These are phyloP conservation scores for Graphilbum ipis-grandicollis DNA, from an alignment of 2,329 filamentous ascomycete species.

Conservation along the genomic window DNA sequence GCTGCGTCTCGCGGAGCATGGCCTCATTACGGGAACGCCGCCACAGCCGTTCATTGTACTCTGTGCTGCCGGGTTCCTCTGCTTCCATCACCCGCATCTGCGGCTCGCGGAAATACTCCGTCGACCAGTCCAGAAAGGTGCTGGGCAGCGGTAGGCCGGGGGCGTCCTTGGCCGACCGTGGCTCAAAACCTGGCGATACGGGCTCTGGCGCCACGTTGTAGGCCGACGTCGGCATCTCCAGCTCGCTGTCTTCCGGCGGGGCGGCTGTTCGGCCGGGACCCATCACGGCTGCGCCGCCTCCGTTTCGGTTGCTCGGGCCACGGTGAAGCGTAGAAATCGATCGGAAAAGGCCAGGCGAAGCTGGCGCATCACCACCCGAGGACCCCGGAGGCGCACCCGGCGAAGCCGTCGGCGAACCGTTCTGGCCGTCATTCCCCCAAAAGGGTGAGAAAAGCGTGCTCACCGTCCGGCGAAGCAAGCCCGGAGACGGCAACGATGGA, in stretches of 20 bases:
- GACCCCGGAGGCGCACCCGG: conserved; percentile 2
- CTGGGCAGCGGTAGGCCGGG: conserved; percentile 63
- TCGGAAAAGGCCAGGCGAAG: conserved; percentile 18
- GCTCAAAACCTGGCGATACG: conserved; percentile 56
- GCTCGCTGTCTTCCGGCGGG: conserved; percentile 61
- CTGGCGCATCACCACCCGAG: conserved; percentile 3
- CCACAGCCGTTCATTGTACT: conserved; percentile 94
- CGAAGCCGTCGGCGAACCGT: not conserved
- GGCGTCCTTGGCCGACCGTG: conserved; percentile 37
- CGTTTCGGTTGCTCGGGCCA: conserved; percentile 1
- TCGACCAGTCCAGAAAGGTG: conserved; percentile 85
- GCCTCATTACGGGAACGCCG: conserved; percentile 79
- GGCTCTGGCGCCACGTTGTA: conserved; percentile 67
- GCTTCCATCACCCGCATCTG: conserved; percentile 96
- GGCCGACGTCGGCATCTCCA: conserved; percentile 43
- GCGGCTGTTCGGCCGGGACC: conserved; percentile 24
- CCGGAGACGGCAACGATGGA: conserved; percentile 34
- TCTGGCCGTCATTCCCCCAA: conserved; percentile 23
- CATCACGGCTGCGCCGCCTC: conserved; percentile 16
- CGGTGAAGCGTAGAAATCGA: conserved; percentile 14
- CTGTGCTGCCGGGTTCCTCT: conserved; percentile 86
- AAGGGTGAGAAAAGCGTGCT: conserved; percentile 45
- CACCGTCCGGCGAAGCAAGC: conserved; percentile 44
- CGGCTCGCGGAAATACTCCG: conserved; percentile 93
- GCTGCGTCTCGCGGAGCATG: conserved; percentile 84